Evolutionary conservation across 2,329 filamentous ascomycete genomes (phyloP).

Genomic region (Penicillium corylophilum): DNA sequence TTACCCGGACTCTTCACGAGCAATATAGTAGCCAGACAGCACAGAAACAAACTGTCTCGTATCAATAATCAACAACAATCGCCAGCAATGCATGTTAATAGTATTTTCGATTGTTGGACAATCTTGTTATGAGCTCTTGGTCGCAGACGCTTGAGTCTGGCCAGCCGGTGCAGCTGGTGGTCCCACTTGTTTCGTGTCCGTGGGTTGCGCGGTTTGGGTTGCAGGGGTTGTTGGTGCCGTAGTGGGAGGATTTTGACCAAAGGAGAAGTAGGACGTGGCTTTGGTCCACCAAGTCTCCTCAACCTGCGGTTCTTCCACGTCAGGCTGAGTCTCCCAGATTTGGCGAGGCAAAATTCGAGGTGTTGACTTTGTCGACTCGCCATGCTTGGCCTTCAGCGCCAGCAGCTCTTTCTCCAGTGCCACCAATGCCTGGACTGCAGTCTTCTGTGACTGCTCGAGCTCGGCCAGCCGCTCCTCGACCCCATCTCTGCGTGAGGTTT

Average conservation of each 20-base stretch:
- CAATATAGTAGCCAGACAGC: neutral
- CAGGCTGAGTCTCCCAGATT: conserved; percentile 36
- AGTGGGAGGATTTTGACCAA: conserved; percentile 18
- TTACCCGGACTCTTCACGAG: neutral
- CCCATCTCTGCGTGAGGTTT: conserved; percentile 58
- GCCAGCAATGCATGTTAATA: neutral
- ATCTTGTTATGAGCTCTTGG: neutral
- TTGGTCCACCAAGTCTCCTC: conserved; percentile 34
- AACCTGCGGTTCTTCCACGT: conserved; percentile 7
- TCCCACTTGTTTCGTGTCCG: neutral
- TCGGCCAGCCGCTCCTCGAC: conserved; percentile 60
- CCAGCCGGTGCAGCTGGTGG: neutral
- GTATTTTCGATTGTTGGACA: neutral
- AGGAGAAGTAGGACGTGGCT: conserved; percentile 35
- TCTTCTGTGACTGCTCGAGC: conserved; percentile 53
- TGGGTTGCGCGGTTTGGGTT: neutral
- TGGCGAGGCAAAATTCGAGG: conserved; percentile 41
- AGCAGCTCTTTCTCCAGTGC: conserved; percentile 49
- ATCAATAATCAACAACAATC: neutral
- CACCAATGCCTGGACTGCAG: conserved; percentile 41
- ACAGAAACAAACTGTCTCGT: neutral
- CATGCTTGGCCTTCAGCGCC: conserved; percentile 40
- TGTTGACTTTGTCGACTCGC: conserved; percentile 27
- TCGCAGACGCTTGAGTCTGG: neutral
- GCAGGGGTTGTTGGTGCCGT: conserved; percentile 7